A percentile compares a stretch with the other conserved stretches of the same genome.
These are phyloP conservation scores for Galeopsis tetrahit DNA, from an alignment of 257 asterid species.

Conservation along the genomic window DNA sequence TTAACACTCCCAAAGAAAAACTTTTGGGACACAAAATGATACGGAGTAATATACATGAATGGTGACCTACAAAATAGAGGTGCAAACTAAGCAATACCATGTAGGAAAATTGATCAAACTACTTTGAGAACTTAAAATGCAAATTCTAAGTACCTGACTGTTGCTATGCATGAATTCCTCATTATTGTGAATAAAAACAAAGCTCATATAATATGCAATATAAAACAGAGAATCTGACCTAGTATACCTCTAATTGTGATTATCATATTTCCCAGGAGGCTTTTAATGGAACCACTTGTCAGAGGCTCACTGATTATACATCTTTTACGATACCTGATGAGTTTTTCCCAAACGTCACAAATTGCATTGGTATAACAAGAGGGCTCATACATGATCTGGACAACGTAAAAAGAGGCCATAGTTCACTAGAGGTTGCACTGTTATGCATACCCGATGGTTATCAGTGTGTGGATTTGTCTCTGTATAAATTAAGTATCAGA, in stretches of 20 bases:
- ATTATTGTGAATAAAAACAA: slow-evolving; percentile 22
- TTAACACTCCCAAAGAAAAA: too few species aligned
- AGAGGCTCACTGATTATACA: slow-evolving; percentile 63
- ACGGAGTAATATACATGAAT: not conserved
- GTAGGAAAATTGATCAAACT: slow-evolving; percentile 19
- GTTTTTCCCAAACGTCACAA: slow-evolving; percentile 52
- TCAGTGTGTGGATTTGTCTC: slow-evolving; percentile 76
- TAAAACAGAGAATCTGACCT: not conserved
- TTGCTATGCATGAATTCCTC: slow-evolving; percentile 5
- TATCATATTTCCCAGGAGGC: slow-evolving; percentile 52
- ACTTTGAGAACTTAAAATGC: not conserved
- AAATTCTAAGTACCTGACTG: slow-evolving; percentile 1
- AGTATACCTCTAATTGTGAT: slow-evolving; percentile 20
- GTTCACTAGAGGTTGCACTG: slow-evolving; percentile 65
- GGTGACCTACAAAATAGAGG: not conserved
- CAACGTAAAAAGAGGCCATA: slow-evolving; percentile 44
- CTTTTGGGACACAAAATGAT: too few species aligned
- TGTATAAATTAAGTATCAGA: slow-evolving; percentile 64
- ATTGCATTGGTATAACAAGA: slow-evolving; percentile 80
- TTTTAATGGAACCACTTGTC: slow-evolving; percentile 44
- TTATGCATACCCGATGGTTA: slow-evolving; percentile 80
- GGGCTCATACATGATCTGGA: slow-evolving; percentile 59
- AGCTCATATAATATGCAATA: not conserved
- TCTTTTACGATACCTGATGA: slow-evolving; percentile 78
- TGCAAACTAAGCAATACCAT: not conserved